Evolutionary conservation across 2,329 filamentous ascomycete genomes (phyloP).

Genomic region (Fusarium concolor): DNA sequence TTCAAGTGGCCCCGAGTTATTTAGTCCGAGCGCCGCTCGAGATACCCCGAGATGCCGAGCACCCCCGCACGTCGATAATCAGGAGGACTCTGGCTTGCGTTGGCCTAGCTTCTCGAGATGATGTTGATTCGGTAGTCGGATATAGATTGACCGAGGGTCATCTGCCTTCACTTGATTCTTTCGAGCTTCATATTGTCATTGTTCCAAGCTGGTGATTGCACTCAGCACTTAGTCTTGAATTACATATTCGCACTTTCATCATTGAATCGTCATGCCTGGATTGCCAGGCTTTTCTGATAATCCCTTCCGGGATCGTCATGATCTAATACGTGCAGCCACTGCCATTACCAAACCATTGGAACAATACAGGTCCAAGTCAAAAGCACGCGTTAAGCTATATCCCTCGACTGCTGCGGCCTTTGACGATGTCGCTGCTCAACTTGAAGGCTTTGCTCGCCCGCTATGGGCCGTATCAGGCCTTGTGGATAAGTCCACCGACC

Average conservation of each 20-base stretch:
- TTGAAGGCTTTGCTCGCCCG: slow-evolving; percentile 59
- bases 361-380: slow-evolving; percentile 48
- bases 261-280: slow-evolving; percentile 48
- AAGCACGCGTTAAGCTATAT: slow-evolving; percentile 53
- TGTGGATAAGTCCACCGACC: slow-evolving; percentile 51
- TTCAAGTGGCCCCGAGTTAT: neutral
- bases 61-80: neutral
- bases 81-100: neutral
- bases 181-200: neutral
- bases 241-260: neutral
- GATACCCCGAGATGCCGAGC: slow-evolving; percentile 2
- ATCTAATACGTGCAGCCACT: slow-evolving; percentile 50
- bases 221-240: neutral
- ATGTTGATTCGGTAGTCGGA: neutral
- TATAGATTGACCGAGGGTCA: neutral
- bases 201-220: rapidly evolving
- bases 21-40: neutral
- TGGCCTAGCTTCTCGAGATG: neutral
- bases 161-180: neutral
- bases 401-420: slow-evolving; percentile 55
- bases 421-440: slow-evolving; percentile 57
- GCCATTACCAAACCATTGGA: slow-evolving; percentile 51
- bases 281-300: slow-evolving; percentile 56
- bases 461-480: slow-evolving; percentile 51
- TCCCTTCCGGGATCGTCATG: slow-evolving; percentile 49